Percentiles rank a stretch among this genome's conserved stretches.
These are phyloP conservation scores for Lichtheimia corymbifera DNA, from an alignment of 371 early-diverging fungal species.

Conservation along the genomic window DNA sequence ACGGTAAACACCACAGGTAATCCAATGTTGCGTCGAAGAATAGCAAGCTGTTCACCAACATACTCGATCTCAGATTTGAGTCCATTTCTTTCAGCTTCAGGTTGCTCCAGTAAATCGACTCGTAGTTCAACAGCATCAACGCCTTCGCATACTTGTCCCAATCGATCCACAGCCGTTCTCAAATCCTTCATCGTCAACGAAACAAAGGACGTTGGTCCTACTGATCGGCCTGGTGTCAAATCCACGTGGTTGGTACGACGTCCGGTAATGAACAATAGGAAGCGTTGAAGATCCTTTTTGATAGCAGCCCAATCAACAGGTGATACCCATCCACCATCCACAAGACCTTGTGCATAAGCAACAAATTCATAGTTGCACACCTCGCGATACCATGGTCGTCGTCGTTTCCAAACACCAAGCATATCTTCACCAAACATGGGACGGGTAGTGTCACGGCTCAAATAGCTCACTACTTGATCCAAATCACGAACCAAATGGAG, in stretches of 20 bases:
- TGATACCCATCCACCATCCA: slow-evolving; percentile 42
- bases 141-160: slow-evolving; percentile 73
- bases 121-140: slow-evolving; percentile 92
- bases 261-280: slow-evolving; percentile 65
- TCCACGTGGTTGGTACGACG: slow-evolving; percentile 46
- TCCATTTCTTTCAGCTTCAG: slow-evolving; percentile 28
- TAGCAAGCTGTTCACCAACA: slow-evolving; percentile 77
- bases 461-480: slow-evolving; percentile 75
- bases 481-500: slow-evolving; percentile 85
- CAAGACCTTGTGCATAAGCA: slow-evolving; percentile 44
- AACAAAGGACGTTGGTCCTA: slow-evolving; percentile 77
- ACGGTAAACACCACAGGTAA: slow-evolving; percentile 95
- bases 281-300: slow-evolving; percentile 69
- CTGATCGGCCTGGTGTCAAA: slow-evolving; percentile 29
- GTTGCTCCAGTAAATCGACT: slow-evolving; percentile 78
- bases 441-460: slow-evolving; percentile 78
- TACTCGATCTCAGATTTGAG: slow-evolving; percentile 56
- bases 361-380: slow-evolving; percentile 84
- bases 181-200: slow-evolving; percentile 85
- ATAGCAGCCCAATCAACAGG: slow-evolving; percentile 65
- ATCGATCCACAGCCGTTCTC: slow-evolving; percentile 39
- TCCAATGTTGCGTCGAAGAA: slow-evolving; percentile 65
- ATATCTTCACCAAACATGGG: slow-evolving; percentile 88
- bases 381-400: slow-evolving; percentile 76
- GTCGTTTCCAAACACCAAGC: slow-evolving; percentile 77